These are phyloP conservation scores for Cercospora berteroae DNA, from an alignment of 2,329 filamentous ascomycete species.

Conservation along the genomic window DNA sequence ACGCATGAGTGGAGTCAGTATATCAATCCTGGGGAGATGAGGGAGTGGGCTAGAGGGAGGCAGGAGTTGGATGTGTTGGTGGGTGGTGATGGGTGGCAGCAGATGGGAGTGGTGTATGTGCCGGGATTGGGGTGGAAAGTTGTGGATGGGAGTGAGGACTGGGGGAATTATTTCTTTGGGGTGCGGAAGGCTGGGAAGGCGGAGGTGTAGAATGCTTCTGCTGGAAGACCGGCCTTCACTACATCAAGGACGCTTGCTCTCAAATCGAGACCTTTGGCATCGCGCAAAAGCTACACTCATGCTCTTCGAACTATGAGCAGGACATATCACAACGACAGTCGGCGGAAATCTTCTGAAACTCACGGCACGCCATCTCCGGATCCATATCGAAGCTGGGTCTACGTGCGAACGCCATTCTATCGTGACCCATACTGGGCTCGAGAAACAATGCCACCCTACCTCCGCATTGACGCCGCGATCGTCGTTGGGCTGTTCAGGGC, in stretches of 20 bases:
- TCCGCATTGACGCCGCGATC: not conserved
- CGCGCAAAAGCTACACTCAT: not conserved
- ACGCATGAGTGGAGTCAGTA: conserved; percentile 98
- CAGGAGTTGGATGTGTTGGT: conserved; percentile 53
- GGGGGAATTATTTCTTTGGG: conserved; percentile 96
- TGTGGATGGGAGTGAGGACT: conserved; percentile 74
- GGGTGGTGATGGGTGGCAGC: conserved; percentile 64
- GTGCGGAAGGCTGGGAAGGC: conserved; percentile 55
- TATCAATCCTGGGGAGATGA: conserved; percentile 78
- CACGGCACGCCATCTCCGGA: not conserved
- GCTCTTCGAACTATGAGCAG: not conserved
- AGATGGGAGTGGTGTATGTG: conserved; percentile 84
- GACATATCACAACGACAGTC: not conserved
- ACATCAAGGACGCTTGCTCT: not conserved
- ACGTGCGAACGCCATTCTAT: not conserved
- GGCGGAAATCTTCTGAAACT: not conserved
- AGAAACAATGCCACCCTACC: not conserved
- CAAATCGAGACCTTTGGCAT: not conserved
- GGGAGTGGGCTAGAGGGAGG: conserved; percentile 46
- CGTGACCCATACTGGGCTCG: not conserved
- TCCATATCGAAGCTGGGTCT: not conserved
- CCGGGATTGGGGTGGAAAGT: conserved; percentile 88
- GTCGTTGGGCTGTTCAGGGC: not conserved
- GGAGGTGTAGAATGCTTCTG: not conserved
- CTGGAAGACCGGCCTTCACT: not conserved